Conservation (phyloP, 176 grass and related monocot species). For the Dactylis glomerata region DNA sequence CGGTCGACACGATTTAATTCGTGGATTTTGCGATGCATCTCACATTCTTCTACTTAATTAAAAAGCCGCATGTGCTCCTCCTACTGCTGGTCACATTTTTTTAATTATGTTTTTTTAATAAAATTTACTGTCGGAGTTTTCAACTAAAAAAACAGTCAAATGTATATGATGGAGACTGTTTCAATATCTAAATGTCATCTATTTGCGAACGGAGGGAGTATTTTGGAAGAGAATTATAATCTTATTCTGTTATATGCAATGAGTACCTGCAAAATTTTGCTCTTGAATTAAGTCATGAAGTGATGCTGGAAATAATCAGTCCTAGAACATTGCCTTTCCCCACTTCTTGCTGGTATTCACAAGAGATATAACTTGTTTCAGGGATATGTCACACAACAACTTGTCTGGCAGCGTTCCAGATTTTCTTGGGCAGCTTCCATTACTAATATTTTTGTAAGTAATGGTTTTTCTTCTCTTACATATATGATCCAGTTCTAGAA, state of each 20-base stretch:
- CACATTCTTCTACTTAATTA: too few species aligned
- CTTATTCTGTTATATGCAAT: constrained; percentile 1
- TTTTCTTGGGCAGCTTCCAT: constrained; percentile 42
- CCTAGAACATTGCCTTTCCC: neutral
- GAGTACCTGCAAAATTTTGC: neutral
- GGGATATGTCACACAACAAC: constrained; percentile 67
- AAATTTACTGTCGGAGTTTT: too few species aligned
- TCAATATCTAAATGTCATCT: neutral
- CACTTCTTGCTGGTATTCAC: neutral
- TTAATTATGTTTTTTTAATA: too few species aligned
- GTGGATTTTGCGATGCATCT: too few species aligned
- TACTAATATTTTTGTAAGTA: constrained; percentile 54
- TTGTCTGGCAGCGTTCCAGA: constrained; percentile 55
- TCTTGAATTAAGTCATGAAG: neutral
- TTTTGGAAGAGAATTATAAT: neutral
- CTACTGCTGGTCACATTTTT: too few species aligned
- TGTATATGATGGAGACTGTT: neutral
- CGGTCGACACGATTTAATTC: too few species aligned
- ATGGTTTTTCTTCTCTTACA: neutral
- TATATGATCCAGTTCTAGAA: neutral
- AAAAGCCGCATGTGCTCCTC: too few species aligned
- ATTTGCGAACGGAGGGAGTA: neutral
- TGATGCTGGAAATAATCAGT: neutral
- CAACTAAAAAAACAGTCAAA: neutral
- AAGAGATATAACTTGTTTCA: constrained; percentile 30